A percentile compares a stretch with the other conserved stretches of the same genome.
phyloP scores from a whole-genome alignment of 768 basidiomycete genomes.

The Leucogyrophana mollusca region DNA sequence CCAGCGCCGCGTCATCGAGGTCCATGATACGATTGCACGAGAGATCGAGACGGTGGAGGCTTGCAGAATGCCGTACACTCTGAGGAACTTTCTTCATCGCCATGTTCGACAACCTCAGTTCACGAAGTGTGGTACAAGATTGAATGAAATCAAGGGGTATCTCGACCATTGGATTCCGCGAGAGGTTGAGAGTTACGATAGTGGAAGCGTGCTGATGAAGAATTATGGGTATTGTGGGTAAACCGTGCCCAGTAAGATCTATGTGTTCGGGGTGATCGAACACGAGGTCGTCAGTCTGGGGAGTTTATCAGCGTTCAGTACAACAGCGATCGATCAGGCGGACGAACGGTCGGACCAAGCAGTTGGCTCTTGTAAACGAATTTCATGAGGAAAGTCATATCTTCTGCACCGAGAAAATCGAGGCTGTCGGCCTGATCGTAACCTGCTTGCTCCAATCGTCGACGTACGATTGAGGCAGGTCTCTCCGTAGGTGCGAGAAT shows the following conservation, averaged over 20 bases:
- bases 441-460: slow-evolving; percentile 85
- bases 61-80: slow-evolving; percentile 71
- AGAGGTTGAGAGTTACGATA: slow-evolving; percentile 84
- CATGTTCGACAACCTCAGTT: slow-evolving; percentile 87
- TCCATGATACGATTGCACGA: slow-evolving; percentile 90
- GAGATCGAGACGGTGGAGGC: slow-evolving; percentile 79
- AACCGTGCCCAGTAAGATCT: slow-evolving; percentile 76
- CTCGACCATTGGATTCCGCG: slow-evolving; percentile 93
- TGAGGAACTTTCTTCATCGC: slow-evolving; percentile 92
- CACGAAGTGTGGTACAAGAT: slow-evolving; percentile 77
- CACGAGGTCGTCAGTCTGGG: slow-evolving; percentile 70
- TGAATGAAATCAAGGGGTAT: slow-evolving; percentile 97
- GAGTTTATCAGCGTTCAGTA: neutral
- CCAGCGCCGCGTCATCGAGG: slow-evolving; percentile 81
- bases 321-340: neutral
- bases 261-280: slow-evolving; percentile 74
- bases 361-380: slow-evolving; percentile 86
- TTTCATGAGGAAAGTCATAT: slow-evolving; percentile 81
- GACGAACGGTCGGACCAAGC: slow-evolving; percentile 59
- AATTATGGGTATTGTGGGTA: slow-evolving; percentile 86
- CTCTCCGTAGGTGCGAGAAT: slow-evolving; percentile 77
- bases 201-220: slow-evolving; percentile 82
- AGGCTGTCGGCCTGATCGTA: slow-evolving; percentile 80
- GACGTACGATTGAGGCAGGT: slow-evolving; percentile 81
- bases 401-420: slow-evolving; percentile 73